phyloP scores from a whole-genome alignment of 495 filamentous ascomycete species.

The Talaromyces ruber region DNA sequence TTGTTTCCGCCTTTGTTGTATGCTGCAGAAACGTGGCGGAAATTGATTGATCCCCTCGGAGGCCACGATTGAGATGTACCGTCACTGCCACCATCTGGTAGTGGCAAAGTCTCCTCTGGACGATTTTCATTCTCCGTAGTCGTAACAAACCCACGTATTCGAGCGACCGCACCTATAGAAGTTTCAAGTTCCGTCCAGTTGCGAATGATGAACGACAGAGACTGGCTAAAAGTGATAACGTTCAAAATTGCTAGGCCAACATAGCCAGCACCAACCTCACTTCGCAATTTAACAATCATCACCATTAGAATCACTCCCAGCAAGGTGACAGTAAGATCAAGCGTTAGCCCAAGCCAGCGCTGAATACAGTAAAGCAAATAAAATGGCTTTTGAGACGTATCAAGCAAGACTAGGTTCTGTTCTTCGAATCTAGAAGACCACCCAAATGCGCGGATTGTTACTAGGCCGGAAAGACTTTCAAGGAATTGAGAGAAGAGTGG shows the following conservation, averaged over 20 bases:
- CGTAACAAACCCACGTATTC: constrained; percentile 45
- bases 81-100: neutral
- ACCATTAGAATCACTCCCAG: constrained; percentile 44
- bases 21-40: constrained; percentile 45
- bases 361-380: constrained; percentile 56
- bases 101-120: neutral
- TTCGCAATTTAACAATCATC: constrained; percentile 35
- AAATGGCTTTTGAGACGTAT: constrained; percentile 45
- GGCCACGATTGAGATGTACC: constrained; percentile 49
- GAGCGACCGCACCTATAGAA: constrained; percentile 45
- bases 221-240: constrained; percentile 46
- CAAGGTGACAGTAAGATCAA: constrained; percentile 49
- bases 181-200: constrained; percentile 54
- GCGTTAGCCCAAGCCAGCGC: constrained; percentile 61
- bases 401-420: constrained; percentile 49
- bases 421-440: constrained; percentile 50
- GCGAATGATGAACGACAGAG: constrained; percentile 38
- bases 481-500: constrained; percentile 69
- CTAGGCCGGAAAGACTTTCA: constrained; percentile 53
- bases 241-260: constrained; percentile 51
- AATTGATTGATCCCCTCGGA: constrained; percentile 63
- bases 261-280: constrained; percentile 35
- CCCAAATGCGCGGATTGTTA: constrained; percentile 64
- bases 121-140: neutral
- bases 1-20: constrained; percentile 25